A percentile compares a stretch with the other conserved stretches of the same genome.
phyloP scores from a whole-genome alignment of 257 asterid genomes.

The Fraxinus quadrangulata region DNA sequence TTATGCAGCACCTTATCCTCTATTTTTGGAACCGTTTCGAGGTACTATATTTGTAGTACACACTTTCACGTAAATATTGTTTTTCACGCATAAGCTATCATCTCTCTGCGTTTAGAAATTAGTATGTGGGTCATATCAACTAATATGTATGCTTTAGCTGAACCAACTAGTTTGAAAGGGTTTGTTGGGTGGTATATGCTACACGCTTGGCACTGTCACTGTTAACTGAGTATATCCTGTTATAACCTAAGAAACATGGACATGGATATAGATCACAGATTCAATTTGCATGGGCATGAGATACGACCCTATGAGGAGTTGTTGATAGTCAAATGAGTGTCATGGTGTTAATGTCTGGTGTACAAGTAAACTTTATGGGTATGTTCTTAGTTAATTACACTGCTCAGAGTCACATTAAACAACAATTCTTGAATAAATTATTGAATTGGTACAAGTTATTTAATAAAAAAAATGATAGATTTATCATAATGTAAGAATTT shows the following conservation, averaged over 20 bases:
- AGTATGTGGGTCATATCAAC: background rate
- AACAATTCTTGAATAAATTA: background rate
- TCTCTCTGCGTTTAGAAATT: slow-evolving; percentile 6
- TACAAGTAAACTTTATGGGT: background rate
- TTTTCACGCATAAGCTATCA: slow-evolving; percentile 3
- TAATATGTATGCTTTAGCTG: background rate
- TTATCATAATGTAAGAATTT: background rate
- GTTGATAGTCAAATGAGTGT: background rate
- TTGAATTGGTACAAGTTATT: background rate
- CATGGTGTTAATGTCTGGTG: background rate
- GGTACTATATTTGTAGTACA: slow-evolving; percentile 45
- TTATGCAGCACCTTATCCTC: slow-evolving; percentile 95
- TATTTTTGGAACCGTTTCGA: slow-evolving; percentile 99
- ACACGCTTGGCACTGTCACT: background rate
- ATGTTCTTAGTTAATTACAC: background rate
- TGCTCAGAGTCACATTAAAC: background rate
- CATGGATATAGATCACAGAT: background rate
- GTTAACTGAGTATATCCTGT: background rate
- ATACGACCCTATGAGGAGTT: background rate
- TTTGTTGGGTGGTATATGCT: background rate
- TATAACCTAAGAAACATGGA: background rate
- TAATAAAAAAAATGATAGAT: background rate
- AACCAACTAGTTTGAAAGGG: background rate
- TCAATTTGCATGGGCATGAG: background rate
- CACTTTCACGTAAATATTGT: slow-evolving; percentile 6